Percentiles rank a stretch among this genome's conserved stretches.
phyloP scores from a whole-genome alignment of 352 stramenopile species.

The Halophytophthora polymorphica region DNA sequence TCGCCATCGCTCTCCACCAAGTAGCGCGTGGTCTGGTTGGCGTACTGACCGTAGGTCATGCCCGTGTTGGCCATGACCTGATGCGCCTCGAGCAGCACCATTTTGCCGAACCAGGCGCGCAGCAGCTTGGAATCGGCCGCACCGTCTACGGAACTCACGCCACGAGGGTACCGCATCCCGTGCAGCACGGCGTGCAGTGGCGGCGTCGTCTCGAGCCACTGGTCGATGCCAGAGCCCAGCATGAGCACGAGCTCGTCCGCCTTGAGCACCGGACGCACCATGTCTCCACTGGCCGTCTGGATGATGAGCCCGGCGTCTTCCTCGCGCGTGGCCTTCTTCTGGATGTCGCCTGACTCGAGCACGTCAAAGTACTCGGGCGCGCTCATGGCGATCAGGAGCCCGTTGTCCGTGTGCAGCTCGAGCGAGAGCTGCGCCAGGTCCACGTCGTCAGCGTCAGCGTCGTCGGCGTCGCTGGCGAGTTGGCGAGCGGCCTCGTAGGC shows the following conservation, averaged over 20 bases:
- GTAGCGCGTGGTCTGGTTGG: constrained; percentile 51
- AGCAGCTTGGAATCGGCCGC: constrained; percentile 32
- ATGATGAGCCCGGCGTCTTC: constrained; percentile 70
- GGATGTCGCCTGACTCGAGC: constrained; percentile 33
- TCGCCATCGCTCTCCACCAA: constrained; percentile 34
- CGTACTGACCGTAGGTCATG: constrained; percentile 52
- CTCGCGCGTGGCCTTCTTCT: constrained; percentile 38
- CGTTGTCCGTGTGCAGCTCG: constrained; percentile 76
- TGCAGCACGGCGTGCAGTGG: constrained; percentile 62
- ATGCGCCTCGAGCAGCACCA: constrained; percentile 45
- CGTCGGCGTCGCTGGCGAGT: constrained; percentile 4
- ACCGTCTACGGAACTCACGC: constrained; percentile 31
- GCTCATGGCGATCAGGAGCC: constrained; percentile 69
- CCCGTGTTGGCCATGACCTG: constrained; percentile 57
- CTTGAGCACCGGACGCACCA: constrained; percentile 57
- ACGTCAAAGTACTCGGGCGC: constrained; percentile 74
- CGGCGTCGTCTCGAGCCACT: constrained; percentile 65
- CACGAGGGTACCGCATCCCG: constrained; percentile 67
- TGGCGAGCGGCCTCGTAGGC: constrained; percentile 47
- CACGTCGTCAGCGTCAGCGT: constrained; percentile 16
- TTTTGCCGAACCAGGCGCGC: constrained; percentile 69
- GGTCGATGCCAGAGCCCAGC: constrained; percentile 65
- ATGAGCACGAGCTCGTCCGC: constrained; percentile 79
- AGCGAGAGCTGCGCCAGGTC: constrained; percentile 49
- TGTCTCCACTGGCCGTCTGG: constrained; percentile 45